Base-by-base conservation (phyloP, 2,329 filamentous ascomycete genomes). In the Colletotrichum shisoi region DNA sequence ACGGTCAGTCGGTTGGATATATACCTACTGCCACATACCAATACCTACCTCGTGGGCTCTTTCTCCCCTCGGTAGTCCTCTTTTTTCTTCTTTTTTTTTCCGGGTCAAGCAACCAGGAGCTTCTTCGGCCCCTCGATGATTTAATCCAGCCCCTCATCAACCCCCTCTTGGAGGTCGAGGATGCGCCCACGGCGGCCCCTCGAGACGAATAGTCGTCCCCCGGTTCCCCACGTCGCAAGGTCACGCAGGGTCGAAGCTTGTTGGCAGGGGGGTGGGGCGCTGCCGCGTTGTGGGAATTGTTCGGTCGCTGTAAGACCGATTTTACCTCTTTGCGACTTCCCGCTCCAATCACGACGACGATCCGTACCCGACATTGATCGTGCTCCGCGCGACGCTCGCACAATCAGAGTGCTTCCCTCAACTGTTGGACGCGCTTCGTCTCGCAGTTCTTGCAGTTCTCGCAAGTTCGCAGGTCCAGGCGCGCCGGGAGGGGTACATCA, bases 181-280 rank as follows among this genome's bases (percentile, higher is more conserved):
- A 56, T 27, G 34, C 8, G 31, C 31, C 31, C 31, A 34, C 31
- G 31, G 31, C 31, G 44, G 42, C 45, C 52, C 27, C 54, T 58
- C 60, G 60, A 67, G 60, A 54, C 64, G 64, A 67, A 64, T 54
- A 44, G 60, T 49, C 46, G 31, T 37, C 58, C 64, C 64, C 64
- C 57, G 61, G 56, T 69, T 68, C 68, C 68, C 68, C 68, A 61
- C 68, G 65, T 54, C 64, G 65, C 52, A 68, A 68, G 51, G 65
- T 69, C 68, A 65, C 68, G 68, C 68, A 69, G 65, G 68, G 68
- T 69, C 68, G 68, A 69, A 69, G 68, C 68, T 69, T 69, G 68
- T 69, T 63, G 63, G 67, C 63, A 56, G 31, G 54, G 31, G 57
- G 42, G 58, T 63, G 67, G 67, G 64, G 49, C 58, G 40, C 58